These are phyloP conservation scores for Solanum ossicruentum DNA, from an alignment of 257 asterid genomes.

Conservation along the genomic window DNA sequence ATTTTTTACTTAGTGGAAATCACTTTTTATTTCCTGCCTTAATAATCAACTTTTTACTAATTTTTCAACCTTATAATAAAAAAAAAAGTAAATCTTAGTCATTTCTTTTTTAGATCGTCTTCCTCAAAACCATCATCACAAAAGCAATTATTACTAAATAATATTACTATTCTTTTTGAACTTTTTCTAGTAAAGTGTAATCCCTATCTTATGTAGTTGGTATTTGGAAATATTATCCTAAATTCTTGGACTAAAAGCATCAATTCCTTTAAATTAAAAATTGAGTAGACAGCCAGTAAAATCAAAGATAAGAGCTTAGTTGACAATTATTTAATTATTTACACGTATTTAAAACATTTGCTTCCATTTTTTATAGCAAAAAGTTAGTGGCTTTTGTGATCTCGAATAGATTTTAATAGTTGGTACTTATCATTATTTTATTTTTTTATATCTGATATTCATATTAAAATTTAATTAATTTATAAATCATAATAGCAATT, in stretches of 20 bases:
- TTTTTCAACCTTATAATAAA: background rate
- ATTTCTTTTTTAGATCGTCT: background rate
- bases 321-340: background rate
- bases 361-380: background rate
- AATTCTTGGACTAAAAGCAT: background rate
- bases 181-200: background rate
- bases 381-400: background rate
- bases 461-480: background rate
- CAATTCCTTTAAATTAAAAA: background rate
- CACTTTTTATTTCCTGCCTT: conserved; percentile 1
- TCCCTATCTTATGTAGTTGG: background rate
- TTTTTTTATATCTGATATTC: accelerated
- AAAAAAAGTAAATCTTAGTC: background rate
- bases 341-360: conserved; percentile 6
- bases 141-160: background rate
- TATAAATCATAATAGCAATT: accelerated
- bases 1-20: conserved; percentile 7
- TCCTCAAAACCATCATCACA: background rate
- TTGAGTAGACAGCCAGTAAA: background rate
- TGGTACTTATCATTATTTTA: conserved; percentile 1
- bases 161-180: background rate
- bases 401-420: background rate
- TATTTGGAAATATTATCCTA: conserved; percentile 5
- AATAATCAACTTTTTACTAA: conserved; percentile 5
- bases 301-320: conserved; percentile 1